phyloP scores from a whole-genome alignment of 495 filamentous ascomycete genomes.

The Sordaria brevicollis region DNA sequence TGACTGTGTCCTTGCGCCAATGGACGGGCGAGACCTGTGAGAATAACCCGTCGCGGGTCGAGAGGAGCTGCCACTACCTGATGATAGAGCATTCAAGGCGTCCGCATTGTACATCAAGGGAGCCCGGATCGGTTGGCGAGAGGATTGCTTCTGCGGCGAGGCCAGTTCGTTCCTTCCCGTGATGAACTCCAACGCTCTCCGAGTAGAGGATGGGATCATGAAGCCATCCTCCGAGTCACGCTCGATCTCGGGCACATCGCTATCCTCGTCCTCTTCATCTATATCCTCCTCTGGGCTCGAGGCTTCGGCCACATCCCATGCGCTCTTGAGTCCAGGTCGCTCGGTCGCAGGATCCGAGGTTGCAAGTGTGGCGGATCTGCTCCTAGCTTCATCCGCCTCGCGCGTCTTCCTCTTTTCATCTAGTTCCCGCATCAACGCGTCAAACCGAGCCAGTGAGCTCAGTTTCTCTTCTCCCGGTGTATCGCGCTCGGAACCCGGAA shows the following conservation, averaged over 20 bases:
- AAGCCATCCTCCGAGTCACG: constrained; percentile 21
- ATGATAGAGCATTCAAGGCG: constrained; percentile 21
- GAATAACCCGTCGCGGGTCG: constrained; percentile 38
- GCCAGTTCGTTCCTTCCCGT: constrained; percentile 27
- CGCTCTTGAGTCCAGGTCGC: constrained; percentile 26
- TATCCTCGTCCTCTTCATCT: constrained; percentile 32
- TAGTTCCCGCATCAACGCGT: constrained; percentile 45
- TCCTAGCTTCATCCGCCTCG: constrained; percentile 16
- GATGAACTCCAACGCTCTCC: constrained; percentile 40
- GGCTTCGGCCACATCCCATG: constrained; percentile 35
- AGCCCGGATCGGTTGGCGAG: constrained; percentile 3
- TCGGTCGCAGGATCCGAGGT: constrained; percentile 1
- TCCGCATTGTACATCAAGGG: constrained; percentile 24
- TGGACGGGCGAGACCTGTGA: constrained; percentile 5
- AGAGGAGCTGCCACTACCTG: constrained; percentile 11
- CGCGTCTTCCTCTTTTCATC: constrained; percentile 35
- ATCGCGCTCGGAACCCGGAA: constrained; percentile 38
- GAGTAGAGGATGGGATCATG: constrained; percentile 25
- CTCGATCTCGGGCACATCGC: constrained; percentile 27
- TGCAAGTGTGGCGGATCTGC: constrained; percentile 7
- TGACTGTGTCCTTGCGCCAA: constrained; percentile 34
- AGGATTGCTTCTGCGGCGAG: constrained; percentile 2
- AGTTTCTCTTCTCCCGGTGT: constrained; percentile 43
- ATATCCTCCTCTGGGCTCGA: constrained; percentile 19
- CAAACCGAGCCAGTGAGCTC: constrained; percentile 46